phyloP scores from a whole-genome alignment of 495 filamentous ascomycete genomes.

The Pyrenopolyporus hunteri region DNA sequence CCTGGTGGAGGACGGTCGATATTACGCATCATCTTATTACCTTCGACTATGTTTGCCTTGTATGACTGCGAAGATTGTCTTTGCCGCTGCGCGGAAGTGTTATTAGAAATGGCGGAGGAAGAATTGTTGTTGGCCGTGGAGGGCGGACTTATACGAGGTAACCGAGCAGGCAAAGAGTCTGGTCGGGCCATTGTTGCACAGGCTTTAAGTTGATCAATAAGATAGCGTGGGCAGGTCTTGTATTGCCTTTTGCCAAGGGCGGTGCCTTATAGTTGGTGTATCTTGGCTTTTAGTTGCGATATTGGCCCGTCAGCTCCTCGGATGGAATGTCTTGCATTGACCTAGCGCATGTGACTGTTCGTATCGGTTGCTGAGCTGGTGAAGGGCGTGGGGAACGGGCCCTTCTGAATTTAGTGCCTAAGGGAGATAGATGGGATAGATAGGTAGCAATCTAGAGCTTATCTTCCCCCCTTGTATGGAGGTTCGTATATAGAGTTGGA shows the following conservation, averaged over 20 bases:
- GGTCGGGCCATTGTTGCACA: slow-evolving; percentile 31
- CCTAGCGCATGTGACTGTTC: slow-evolving; percentile 28
- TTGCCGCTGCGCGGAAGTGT: slow-evolving; percentile 52
- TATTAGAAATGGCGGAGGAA: slow-evolving; percentile 14
- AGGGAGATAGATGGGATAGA: too few species aligned
- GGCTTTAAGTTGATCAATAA: slow-evolving; percentile 16
- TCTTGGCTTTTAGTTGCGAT: slow-evolving; percentile 10
- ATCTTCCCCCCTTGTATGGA: slow-evolving; percentile 19
- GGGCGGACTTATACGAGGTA: slow-evolving; percentile 30
- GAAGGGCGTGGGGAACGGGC: slow-evolving; percentile 14
- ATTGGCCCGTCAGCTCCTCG: slow-evolving; percentile 22
- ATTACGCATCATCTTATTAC: slow-evolving; percentile 45
- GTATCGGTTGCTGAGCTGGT: slow-evolving; percentile 25
- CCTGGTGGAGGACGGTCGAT: slow-evolving; percentile 48
- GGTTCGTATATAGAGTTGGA: slow-evolving; percentile 2
- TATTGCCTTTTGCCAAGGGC: slow-evolving; percentile 18
- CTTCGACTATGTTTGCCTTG: slow-evolving; percentile 49
- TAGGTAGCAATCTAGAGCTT: slow-evolving; percentile 21
- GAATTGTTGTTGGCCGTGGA: slow-evolving; percentile 1
- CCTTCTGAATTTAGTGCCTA: slow-evolving; percentile 22
- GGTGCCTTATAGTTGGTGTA: slow-evolving; percentile 14
- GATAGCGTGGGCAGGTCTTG: slow-evolving; percentile 16
- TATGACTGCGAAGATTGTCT: slow-evolving; percentile 45
- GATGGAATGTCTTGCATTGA: slow-evolving; percentile 21
- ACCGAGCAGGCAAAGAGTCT: slow-evolving; percentile 26